A percentile compares a stretch with the other conserved stretches of the same genome.
phyloP scores from a whole-genome alignment of 2,329 filamentous ascomycete genomes.

The Dactylellina cionopaga region DNA sequence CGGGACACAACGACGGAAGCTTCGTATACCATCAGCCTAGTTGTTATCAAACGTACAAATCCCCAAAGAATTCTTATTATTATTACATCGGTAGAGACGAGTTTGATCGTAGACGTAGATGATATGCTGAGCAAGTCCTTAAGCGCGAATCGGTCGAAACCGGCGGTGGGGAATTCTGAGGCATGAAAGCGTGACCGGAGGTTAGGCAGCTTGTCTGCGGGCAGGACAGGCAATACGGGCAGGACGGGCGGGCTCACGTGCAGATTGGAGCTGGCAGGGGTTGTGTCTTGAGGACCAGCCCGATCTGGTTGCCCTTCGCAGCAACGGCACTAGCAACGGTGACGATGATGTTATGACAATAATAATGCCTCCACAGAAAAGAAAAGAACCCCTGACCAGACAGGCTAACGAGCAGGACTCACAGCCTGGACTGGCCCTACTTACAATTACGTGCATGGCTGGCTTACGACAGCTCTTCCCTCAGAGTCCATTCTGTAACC shows the following conservation, averaged over 20 bases:
- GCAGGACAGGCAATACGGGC: no score
- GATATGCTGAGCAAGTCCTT: no score
- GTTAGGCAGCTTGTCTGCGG: neutral
- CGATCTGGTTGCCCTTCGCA: constrained; percentile 47
- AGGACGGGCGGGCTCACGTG: constrained; percentile 30
- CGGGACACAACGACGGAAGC: no score
- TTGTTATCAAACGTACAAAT: no score
- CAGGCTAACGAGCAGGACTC: neutral
- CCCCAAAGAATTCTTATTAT: no score
- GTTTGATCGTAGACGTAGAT: no score
- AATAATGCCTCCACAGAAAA: neutral
- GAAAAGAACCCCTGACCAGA: neutral
- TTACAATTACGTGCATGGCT: neutral
- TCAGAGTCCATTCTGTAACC: no score
- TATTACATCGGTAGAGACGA: no score
- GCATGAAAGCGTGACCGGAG: neutral
- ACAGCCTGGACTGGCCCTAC: neutral
- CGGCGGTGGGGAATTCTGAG: neutral
- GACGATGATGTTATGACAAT: constrained; percentile 25
- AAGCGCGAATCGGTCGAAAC: no score
- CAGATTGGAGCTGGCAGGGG: neutral
- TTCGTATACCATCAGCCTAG: no score
- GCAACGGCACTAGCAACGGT: no score
- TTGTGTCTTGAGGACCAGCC: constrained; percentile 11
- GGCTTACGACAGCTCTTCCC: neutral